Conservation (phyloP, 306 rosid species). For the Prunus mume region DNA sequence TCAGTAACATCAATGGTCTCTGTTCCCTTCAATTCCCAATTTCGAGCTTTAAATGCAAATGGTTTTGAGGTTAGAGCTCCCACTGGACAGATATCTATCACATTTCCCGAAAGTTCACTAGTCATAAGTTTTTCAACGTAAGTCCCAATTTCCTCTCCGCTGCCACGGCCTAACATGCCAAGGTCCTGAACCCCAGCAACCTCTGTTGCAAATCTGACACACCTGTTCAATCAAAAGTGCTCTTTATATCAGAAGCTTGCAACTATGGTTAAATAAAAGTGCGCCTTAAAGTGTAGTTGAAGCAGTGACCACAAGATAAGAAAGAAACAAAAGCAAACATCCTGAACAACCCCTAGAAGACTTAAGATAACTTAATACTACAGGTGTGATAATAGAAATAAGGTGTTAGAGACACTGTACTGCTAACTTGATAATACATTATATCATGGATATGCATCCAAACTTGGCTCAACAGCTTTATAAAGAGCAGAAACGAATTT, state of each 20-base stretch:
- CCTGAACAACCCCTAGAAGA: not conserved
- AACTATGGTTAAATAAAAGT: slow-evolving; percentile 17
- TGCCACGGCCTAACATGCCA: slow-evolving; percentile 98
- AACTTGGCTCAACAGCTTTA: not conserved
- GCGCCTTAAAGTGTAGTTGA: not conserved
- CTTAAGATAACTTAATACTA: not conserved
- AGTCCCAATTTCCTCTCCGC: slow-evolving; percentile 99
- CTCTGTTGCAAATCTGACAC: slow-evolving; percentile 97
- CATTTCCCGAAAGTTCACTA: slow-evolving; percentile 99
- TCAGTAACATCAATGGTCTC: slow-evolving; percentile 96
- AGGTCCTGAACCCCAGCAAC: slow-evolving; percentile 99
- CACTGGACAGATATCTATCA: slow-evolving; percentile 96
- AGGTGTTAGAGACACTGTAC: not conserved
- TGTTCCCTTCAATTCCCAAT: slow-evolving; percentile 97
- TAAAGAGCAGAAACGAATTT: not conserved
- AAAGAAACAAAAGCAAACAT: not conserved
- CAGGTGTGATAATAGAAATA: not conserved
- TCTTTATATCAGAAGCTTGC: slow-evolving; percentile 24
- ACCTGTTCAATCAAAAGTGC: slow-evolving; percentile 48
- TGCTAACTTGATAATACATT: not conserved
- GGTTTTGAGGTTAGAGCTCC: slow-evolving; percentile 98
- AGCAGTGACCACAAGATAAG: not conserved
- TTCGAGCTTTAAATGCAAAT: slow-evolving; percentile 98
- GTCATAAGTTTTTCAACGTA: slow-evolving; percentile 94
- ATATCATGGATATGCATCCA: not conserved